phyloP scores from a whole-genome alignment of 1,139 yeast species.

The Keqinozyma sinolaborantium region DNA sequence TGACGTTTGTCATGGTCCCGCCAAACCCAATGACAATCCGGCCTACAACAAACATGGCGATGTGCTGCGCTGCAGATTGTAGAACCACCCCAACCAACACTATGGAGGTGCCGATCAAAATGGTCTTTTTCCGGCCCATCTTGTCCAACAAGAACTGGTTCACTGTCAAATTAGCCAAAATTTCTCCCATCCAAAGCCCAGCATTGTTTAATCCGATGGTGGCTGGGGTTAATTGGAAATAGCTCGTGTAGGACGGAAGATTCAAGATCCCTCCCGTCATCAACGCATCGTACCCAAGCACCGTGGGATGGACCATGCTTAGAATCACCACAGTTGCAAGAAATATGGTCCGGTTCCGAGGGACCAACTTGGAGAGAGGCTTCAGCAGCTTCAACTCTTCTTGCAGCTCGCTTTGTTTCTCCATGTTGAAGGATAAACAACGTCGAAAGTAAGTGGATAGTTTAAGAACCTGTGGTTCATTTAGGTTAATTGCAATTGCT shows the following conservation, averaged over 20 bases:
- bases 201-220: constrained; percentile 14
- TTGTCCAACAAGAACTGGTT: constrained; percentile 8
- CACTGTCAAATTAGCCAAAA: constrained; percentile 7
- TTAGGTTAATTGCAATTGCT: too few relatives aligned
- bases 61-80: constrained; percentile 14
- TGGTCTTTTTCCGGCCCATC: constrained; percentile 13
- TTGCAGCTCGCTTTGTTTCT: too few relatives aligned
- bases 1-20: constrained; percentile 6
- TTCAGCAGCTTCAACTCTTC: constrained; percentile 2
- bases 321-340: constrained; percentile 5
- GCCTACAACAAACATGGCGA: constrained; percentile 15
- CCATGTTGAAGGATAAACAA: too few relatives aligned
- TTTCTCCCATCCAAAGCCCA: constrained; percentile 12
- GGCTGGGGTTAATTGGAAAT: constrained; percentile 10
- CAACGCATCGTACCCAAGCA: constrained; percentile 11
- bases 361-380: constrained; percentile 6
- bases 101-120: constrained; percentile 8
- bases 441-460: too few relatives aligned
- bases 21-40: constrained; percentile 15
- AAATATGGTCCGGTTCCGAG: constrained; percentile 5
- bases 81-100: constrained; percentile 11
- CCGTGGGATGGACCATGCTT: constrained; percentile 11
- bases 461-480: too few relatives aligned
- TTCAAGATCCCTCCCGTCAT: constrained; percentile 13
- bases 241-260: constrained; percentile 9